A percentile compares a stretch with the other conserved stretches of the same genome.
Conservation (phyloP, 2,329 filamentous ascomycete species). For the Ophiostoma ulmi region DNA sequence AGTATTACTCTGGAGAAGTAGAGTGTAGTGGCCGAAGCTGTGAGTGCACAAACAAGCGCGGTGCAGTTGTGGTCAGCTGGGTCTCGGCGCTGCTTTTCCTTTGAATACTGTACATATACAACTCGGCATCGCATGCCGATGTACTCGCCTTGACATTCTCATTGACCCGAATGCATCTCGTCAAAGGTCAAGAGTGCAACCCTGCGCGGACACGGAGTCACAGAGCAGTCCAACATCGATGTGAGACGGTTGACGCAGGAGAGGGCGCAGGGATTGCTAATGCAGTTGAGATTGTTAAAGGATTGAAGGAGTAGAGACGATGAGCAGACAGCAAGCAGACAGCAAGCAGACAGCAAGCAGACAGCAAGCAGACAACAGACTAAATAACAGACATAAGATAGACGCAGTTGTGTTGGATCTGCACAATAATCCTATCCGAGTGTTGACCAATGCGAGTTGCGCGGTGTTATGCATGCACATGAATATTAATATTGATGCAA, state of each 20-base stretch:
- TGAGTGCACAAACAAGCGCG: constrained; percentile 13
- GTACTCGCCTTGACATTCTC: not conserved
- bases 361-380: not conserved
- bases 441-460: not conserved
- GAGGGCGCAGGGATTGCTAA: too few species aligned
- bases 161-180: not conserved
- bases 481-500: not conserved
- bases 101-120: not conserved
- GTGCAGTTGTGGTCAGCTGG: not conserved
- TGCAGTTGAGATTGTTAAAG: not conserved
- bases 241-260: not conserved
- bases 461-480: constrained; percentile 6
- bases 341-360: not conserved
- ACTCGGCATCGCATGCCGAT: not conserved
- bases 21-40: not conserved
- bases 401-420: not conserved
- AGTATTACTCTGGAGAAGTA: too few species aligned
- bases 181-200: not conserved
- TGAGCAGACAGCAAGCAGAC: not conserved
- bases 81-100: not conserved
- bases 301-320: not conserved
- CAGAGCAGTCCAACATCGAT: not conserved
- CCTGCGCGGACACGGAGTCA: not conserved
- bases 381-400: not conserved
- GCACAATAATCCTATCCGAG: not conserved